Evolutionary conservation across 495 filamentous ascomycete species (phyloP), one percentile per base, ranked within the genome.

Genomic region (Trichoderma erinaceum): DNA sequence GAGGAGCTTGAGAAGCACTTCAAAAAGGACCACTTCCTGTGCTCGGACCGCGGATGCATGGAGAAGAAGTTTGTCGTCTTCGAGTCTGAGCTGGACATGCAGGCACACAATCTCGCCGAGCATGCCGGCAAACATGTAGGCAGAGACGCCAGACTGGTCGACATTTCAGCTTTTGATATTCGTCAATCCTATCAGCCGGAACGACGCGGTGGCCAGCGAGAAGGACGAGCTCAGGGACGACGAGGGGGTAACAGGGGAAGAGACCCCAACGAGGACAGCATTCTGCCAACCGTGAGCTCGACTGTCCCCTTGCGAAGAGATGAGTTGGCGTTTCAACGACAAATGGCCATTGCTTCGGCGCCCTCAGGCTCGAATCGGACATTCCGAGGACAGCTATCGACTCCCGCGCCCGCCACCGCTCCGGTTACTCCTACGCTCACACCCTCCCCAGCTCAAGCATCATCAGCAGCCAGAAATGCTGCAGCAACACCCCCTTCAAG

Each of bases 1-100:
- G 84, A 92, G 69, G 83, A 88, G 0, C 80, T 99, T 0, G 92
- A 94, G 71, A 76, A 84, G 13, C 95, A 99, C 77, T 97, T 97
- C 75, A 84, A 85, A 68, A 88, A 87, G 65, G 92, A 93, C 41
- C 95, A 99, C 76, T 97, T 90, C 73, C 78, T 91, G 1, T 99
- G 95, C 71, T 73, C 83, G 1, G 94, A 99, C 68, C 80, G 81
- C 68, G 93, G 97, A 68, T 99, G 95, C 69, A 72, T 92, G 74
- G 95, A 98, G 69, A 97, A 97, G 84, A 98, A 97, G 76, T 97
- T 97, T 72, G 87, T 97, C n/a, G 96, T 97, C 1, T 99, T 99
- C 69, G 91, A 90, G 63, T 92, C 92, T 0, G 90, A 96, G 72
- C 88, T 99, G 81, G 95, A 98, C 75, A 76, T 99, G 38, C 96